Evolutionary conservation across 768 basidiomycete genomes (phyloP).

Genomic region (Kwoniella newhampshirensis): DNA sequence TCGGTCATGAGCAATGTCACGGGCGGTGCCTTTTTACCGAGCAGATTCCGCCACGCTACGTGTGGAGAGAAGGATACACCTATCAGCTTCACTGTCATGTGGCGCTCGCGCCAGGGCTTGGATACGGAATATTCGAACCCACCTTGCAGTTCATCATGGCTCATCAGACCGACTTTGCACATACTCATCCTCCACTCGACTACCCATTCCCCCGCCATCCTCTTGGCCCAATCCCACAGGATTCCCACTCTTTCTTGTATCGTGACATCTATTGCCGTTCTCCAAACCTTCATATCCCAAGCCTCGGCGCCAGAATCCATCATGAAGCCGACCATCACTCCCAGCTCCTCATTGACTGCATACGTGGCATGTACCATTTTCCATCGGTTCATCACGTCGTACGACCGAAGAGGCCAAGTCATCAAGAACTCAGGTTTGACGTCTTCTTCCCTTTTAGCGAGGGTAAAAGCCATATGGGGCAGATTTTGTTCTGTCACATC

Average conservation of each 20-base stretch:
- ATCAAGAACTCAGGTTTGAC: conserved; percentile 30
- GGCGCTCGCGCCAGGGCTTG: neutral
- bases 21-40: neutral
- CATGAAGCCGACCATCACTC: conserved; percentile 21
- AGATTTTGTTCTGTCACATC: neutral
- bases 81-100: neutral
- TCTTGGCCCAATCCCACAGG: conserved; percentile 10
- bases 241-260: conserved; percentile 1
- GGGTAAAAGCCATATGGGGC: conserved; percentile 33
- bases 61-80: neutral
- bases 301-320: conserved; percentile 37
- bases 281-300: conserved; percentile 26
- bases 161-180: conserved; percentile 15
- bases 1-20: conserved; percentile 21
- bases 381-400: conserved; percentile 40
- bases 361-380: conserved; percentile 30
- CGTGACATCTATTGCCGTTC: neutral
- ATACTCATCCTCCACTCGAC: conserved; percentile 29
- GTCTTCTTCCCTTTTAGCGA: conserved; percentile 21
- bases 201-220: conserved; percentile 11
- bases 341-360: conserved; percentile 5
- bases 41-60: conserved; percentile 24
- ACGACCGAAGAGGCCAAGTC: conserved; percentile 37
- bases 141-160: conserved; percentile 25
- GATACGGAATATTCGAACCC: conserved; percentile 2